Evolutionary conservation across 176 grass and related monocot genomes (phyloP).

Genomic region (Carex kokanica): DNA sequence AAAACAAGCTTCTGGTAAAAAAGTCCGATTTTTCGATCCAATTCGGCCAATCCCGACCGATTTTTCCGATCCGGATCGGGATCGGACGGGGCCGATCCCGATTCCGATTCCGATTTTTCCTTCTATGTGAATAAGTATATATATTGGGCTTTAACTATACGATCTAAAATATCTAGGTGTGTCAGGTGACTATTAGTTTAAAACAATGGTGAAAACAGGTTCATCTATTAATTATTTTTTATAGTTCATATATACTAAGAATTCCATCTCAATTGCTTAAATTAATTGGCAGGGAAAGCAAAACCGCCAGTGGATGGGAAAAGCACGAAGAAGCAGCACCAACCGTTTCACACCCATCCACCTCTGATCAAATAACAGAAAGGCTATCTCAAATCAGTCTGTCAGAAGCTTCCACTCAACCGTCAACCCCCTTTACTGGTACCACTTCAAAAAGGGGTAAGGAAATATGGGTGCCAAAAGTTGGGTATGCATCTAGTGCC

Average conservation of each 20-base stretch:
- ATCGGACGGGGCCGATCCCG: too few species aligned
- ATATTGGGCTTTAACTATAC: not conserved
- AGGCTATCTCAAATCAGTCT: slow-evolving; percentile 10
- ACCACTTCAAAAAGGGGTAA: not conserved
- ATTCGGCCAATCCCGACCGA: too few species aligned
- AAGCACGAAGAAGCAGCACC: not conserved
- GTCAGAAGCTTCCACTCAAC: not conserved
- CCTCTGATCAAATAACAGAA: slow-evolving; percentile 20
- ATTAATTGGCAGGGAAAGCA: slow-evolving; percentile 16
- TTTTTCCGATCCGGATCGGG: too few species aligned
- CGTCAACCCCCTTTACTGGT: not conserved
- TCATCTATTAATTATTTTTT: not conserved
- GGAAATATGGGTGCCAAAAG: slow-evolving; percentile 52
- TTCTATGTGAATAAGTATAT: not conserved
- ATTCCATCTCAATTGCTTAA: not conserved
- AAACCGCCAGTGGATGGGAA: not conserved
- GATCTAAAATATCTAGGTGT: not conserved
- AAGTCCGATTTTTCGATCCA: too few species aligned
- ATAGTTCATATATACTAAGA: not conserved
- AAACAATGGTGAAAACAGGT: not conserved
- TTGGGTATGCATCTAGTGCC: slow-evolving; percentile 29
- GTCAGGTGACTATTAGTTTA: not conserved
- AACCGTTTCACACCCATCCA: slow-evolving; percentile 7
- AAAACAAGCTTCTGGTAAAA: too few species aligned
- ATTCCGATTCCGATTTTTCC: too few species aligned